Conservation (phyloP, 73 alveolate genomes). For the Durusdinium trenchii region DNA sequence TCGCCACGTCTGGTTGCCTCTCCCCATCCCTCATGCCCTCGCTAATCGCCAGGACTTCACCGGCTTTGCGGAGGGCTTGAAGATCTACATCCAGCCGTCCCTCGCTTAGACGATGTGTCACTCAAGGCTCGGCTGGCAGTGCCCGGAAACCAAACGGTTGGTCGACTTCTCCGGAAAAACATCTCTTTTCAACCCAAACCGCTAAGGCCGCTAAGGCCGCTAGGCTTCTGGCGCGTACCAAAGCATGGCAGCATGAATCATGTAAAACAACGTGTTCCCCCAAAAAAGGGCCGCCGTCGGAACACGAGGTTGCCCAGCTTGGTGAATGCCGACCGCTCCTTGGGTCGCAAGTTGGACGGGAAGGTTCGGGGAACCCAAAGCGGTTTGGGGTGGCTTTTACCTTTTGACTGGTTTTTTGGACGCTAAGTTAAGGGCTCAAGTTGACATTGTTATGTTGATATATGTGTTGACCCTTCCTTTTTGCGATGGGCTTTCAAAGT, state of each 20-base stretch:
- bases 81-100: conserved; percentile 23
- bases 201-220: background rate
- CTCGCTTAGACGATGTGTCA: background rate
- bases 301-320: too few relatives aligned
- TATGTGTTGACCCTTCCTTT: too few relatives aligned
- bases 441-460: too few relatives aligned
- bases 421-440: too few relatives aligned
- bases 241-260: background rate
- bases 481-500: background rate
- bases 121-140: background rate
- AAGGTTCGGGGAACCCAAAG: too few relatives aligned
- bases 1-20: background rate
- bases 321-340: too few relatives aligned
- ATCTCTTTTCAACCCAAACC: background rate
- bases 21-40: background rate
- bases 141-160: background rate
- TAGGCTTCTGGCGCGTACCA: background rate
- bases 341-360: too few relatives aligned
- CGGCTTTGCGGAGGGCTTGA: conserved; percentile 13
- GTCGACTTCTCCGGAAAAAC: background rate
- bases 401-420: too few relatives aligned
- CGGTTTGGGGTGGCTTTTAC: too few relatives aligned
- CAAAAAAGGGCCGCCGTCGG: background rate
- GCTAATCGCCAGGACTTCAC: background rate
- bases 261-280: background rate